Evolutionary conservation across 495 filamentous ascomycete genomes (phyloP).

Genomic region (Niebla homalea): DNA sequence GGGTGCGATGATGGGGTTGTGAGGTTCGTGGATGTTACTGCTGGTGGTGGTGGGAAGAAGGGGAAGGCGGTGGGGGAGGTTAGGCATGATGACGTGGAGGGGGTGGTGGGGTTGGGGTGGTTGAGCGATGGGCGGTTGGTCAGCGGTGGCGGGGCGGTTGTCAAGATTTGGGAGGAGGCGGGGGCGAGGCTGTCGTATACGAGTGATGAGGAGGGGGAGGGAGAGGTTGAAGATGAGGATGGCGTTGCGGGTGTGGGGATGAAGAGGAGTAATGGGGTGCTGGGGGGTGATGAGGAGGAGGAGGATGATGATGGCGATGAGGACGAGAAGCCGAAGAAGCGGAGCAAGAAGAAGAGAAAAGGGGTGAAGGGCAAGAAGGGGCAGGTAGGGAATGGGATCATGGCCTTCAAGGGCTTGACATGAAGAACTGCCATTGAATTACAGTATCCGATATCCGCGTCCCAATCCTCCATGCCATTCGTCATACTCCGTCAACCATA

Average conservation of each 20-base stretch:
- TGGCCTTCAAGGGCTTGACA: no score
- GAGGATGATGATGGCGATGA: conserved; percentile 36
- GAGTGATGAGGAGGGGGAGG: conserved; percentile 26
- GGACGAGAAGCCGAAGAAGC: conserved; percentile 33
- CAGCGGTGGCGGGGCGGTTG: conserved; percentile 63
- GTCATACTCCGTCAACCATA: no score
- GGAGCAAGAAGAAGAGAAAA: conserved; percentile 41
- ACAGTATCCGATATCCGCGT: no score
- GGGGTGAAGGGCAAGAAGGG: conserved; percentile 36
- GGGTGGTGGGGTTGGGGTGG: conserved; percentile 64
- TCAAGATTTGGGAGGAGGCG: conserved; percentile 75
- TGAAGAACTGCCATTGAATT: no score
- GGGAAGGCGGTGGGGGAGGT: conserved; percentile 45
- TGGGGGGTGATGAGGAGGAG: conserved; percentile 26
- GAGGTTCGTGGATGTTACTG: conserved; percentile 16
- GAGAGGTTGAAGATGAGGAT: neutral
- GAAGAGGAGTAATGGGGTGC: conserved; percentile 28
- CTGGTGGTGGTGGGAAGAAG: conserved; percentile 45
- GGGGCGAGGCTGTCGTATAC: conserved; percentile 29
- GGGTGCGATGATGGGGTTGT: conserved; percentile 60
- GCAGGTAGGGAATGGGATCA: no score
- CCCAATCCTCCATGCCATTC: no score
- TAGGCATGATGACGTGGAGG: conserved; percentile 72
- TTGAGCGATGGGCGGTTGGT: conserved; percentile 76
- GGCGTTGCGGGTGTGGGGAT: conserved; percentile 5